Base-by-base conservation (phyloP, 2,329 filamentous ascomycete genomes). In the Fusarium verticillioides region DNA sequence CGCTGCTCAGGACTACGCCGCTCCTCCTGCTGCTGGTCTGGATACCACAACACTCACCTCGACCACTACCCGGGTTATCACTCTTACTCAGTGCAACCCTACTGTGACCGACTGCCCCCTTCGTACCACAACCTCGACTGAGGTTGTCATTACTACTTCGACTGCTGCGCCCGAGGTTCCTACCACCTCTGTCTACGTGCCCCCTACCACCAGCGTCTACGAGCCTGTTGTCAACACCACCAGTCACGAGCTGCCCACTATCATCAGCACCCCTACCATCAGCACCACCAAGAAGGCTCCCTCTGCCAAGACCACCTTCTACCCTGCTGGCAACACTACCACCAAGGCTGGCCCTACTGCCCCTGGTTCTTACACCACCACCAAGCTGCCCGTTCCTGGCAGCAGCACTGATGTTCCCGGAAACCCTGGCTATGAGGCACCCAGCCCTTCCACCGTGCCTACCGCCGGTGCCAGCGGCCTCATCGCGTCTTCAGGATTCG, bases 1-100 rank as follows among this genome's bases (percentile, higher is more conserved):
- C 69, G 82, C 82, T 66, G 78, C 78, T 52, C 67, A 70, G 44
- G 69, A 77, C 23, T 74, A 75, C 36, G 36, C 36, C 39, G 69
- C 64, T 52, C 52, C 69, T 54, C 64, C 66, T 58, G 40, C 64
- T 59, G 21, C 64, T 58, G 37, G 18, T 46, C 57, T 39, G 42
- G 57, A 46, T 66, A 86, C 82, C 68, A 83, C 82, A 63, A 83
- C 81, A 16, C 59, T 82, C 65, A 87, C 86, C 62, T 83, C 83
- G 21, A 87, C 86, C 63, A 80, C 81, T 60, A 85, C 84, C 61
- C 79, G 78, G 73, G 83, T 83, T 57, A 65, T 84, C 71, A 88
- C 85, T 77, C 81, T 88, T 78, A 88, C 86, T 64, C 75, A 81
- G 76, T 87, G 86, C 82, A 82, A 83, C 78, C 82, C 84, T 47